Percentiles rank a stretch among this genome's conserved stretches.
phyloP scores from a whole-genome alignment of 2,329 filamentous ascomycete species.

The Zymoseptoria passerinii region DNA sequence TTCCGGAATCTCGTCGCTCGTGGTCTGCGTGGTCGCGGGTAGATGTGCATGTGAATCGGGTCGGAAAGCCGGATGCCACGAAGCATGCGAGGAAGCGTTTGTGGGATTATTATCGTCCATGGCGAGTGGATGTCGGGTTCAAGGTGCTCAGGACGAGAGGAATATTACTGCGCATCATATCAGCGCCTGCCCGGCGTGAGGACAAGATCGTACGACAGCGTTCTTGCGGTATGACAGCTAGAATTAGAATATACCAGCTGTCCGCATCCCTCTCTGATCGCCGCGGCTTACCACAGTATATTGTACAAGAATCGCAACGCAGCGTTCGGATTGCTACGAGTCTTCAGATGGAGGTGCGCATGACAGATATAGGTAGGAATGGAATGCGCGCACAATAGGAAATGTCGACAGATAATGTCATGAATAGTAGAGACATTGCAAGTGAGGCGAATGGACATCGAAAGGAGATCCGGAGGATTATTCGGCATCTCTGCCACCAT shows the following conservation, averaged over 20 bases:
- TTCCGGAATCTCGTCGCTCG: neutral
- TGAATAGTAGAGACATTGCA: neutral
- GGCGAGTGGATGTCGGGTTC: neutral
- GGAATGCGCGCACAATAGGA: neutral
- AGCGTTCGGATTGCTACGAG: neutral
- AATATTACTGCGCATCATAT: constrained; percentile 7
- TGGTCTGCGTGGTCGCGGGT: neutral
- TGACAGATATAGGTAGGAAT: neutral
- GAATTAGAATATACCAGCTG: neutral
- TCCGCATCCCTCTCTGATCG: neutral
- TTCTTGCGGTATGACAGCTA: neutral
- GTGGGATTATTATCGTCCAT: neutral
- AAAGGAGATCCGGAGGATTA: neutral
- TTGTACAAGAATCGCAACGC: neutral
- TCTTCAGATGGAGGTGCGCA: neutral
- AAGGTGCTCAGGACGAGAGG: neutral
- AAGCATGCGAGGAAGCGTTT: constrained; percentile 19
- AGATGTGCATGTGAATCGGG: constrained; percentile 16
- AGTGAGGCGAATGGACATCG: neutral
- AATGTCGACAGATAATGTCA: neutral
- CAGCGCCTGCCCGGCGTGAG: constrained; percentile 1
- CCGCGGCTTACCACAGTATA: neutral
- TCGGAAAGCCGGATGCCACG: constrained; percentile 50
- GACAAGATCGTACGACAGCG: neutral
- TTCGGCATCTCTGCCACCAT: neutral